phyloP scores from a whole-genome alignment of 176 grass and related monocot species.

The Panicum miliaceum region DNA sequence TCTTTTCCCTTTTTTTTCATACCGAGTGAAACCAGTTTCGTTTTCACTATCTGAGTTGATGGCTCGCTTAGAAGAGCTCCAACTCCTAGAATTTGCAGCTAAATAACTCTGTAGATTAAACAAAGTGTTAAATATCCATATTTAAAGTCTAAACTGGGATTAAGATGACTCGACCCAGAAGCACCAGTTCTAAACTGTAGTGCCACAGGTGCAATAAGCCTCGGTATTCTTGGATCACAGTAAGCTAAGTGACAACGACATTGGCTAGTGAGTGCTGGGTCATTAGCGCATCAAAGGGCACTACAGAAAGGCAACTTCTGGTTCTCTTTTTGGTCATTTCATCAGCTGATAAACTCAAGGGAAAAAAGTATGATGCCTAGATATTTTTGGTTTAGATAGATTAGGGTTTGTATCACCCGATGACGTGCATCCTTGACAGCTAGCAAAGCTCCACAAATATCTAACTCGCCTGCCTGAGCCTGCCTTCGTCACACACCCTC shows the following conservation, averaged over 20 bases:
- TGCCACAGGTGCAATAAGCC: too few species aligned
- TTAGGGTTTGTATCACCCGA: background rate
- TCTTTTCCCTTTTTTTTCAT: background rate
- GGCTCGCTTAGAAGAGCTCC: background rate
- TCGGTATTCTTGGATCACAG: too few species aligned
- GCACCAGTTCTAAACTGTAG: background rate
- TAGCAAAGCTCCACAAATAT: constrained; percentile 23
- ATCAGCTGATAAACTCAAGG: background rate
- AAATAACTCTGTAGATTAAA: background rate
- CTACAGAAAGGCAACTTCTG: background rate
- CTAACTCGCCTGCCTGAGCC: background rate
- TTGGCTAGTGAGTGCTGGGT: background rate
- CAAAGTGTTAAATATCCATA: background rate
- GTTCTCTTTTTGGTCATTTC: background rate
- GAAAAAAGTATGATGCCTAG: background rate
- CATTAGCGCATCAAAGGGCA: background rate
- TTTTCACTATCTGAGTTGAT: background rate
- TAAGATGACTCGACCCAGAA: background rate
- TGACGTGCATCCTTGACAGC: background rate
- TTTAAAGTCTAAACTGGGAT: background rate
- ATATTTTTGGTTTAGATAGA: constrained; percentile 7
- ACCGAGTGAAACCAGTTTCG: background rate
- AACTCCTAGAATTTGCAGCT: background rate
- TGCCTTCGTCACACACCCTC: constrained; percentile 6
- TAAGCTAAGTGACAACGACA: background rate